Evolutionary conservation across 306 rosid species (phyloP), one percentile per base, ranked within the genome.

Genomic region (Gillenia trifoliata): DNA sequence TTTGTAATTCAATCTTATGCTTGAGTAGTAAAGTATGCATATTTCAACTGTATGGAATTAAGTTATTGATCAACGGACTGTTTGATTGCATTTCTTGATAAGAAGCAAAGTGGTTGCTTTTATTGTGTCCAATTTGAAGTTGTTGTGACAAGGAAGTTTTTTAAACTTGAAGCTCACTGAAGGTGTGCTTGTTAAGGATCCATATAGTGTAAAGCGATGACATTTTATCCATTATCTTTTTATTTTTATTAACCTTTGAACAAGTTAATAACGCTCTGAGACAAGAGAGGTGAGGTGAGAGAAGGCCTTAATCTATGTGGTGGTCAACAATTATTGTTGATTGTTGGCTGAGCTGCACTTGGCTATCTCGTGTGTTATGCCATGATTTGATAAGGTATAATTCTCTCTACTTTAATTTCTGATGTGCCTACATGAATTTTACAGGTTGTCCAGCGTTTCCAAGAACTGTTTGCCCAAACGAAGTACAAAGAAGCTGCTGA

Each of bases 401-500:
- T 41, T 49, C 36, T 54, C 26, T 62, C 5, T 33, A 70, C 52
- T 45, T 45, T 45, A 41, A 45, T 70, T 73, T 61, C 75, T 82
- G 45, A 62, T 66, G 29, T 75, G 33, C 30, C 20, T 65, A 57
- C 47, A 75, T 75, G 76, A 80, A 65, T 79, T 47, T 82, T 77
- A 68, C 84, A 95, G 99, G 99, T 95, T 71, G 99, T 95, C 74
- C 97, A 95, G 82, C 96, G 96, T 75, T 95, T 95, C 79, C 99
- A 95, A 85, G 99, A 95, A 83, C 87, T 95, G 43, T 95, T 95
- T 89, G 99, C 99, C 61, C 99, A 95, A 85, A 92, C 98, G 2
- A 95, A 95, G 81, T 95, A 95, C 83, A 95, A 95, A 83, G 99
- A 95, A 85, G 99, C 99, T 57, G 99, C 99, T 23, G 99, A 95